Conservation (phyloP, 1,139 yeast species). For the Dujonia santamariae region DNA sequence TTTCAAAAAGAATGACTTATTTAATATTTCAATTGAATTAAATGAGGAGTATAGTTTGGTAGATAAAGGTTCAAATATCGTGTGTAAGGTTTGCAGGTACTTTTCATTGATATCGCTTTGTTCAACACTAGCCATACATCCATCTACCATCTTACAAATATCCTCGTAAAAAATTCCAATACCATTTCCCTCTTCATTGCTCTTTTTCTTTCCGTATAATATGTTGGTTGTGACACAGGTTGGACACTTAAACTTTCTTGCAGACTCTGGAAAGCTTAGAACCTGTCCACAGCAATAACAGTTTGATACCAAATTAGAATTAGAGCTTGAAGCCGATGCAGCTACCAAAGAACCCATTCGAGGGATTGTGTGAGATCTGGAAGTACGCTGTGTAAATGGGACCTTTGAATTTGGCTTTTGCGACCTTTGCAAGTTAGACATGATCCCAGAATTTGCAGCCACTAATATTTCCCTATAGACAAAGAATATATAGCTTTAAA, state of each 20-base stretch:
- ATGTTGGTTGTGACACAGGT: slow-evolving; percentile 51
- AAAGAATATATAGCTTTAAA: too few species aligned
- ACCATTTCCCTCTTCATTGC: not conserved
- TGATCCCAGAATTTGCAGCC: too few species aligned
- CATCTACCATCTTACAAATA: slow-evolving; percentile 27
- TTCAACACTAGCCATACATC: slow-evolving; percentile 18
- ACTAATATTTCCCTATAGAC: too few species aligned
- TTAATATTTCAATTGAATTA: slow-evolving; percentile 37
- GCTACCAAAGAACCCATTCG: too few species aligned
- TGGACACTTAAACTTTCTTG: slow-evolving; percentile 53
- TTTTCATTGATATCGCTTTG: not conserved
- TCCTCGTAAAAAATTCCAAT: slow-evolving; percentile 12
- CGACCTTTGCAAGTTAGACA: too few species aligned
- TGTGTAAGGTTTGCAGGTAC: slow-evolving; percentile 10
- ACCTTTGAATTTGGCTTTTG: too few species aligned
- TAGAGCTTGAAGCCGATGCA: too few species aligned
- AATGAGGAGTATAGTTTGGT: slow-evolving; percentile 41
- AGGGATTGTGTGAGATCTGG: too few species aligned
- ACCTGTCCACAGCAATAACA: slow-evolving; percentile 63
- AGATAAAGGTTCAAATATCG: slow-evolving; percentile 47
- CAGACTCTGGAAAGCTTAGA: slow-evolving; percentile 45
- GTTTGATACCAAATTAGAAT: slow-evolving; percentile 2
- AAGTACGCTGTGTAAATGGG: too few species aligned
- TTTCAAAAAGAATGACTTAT: slow-evolving; percentile 45
- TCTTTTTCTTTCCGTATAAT: not conserved